These are phyloP conservation scores for Pharus latifolius DNA, from an alignment of 176 grass and related monocot species.

Conservation along the genomic window DNA sequence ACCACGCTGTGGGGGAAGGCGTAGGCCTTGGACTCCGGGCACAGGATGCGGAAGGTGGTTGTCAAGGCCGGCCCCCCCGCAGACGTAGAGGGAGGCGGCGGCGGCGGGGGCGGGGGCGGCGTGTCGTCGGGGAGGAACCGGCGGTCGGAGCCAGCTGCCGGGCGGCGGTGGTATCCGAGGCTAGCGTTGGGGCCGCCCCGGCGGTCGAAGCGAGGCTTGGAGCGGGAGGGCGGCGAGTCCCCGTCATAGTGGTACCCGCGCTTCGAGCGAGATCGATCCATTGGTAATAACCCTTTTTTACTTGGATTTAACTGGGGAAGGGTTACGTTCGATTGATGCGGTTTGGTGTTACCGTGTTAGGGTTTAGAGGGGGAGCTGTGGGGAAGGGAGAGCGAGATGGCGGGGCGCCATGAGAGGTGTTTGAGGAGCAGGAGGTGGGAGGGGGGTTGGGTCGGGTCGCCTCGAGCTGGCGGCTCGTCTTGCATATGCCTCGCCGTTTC, in stretches of 20 bases:
- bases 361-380: conserved; percentile 13
- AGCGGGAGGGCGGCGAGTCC: conserved; percentile 69
- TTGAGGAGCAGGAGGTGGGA: too few species aligned
- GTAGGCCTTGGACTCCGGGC: conserved; percentile 68
- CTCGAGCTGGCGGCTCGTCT: too few species aligned
- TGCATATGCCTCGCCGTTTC: too few species aligned
- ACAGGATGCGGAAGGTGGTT: conserved; percentile 89
- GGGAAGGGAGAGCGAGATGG: too few species aligned
- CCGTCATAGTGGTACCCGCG: conserved; percentile 65
- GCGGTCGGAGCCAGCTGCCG: conserved; percentile 25
- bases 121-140: conserved; percentile 22
- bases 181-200: conserved; percentile 38
- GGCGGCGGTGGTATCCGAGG: conserved; percentile 35
- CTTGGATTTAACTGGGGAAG: conserved; percentile 22
- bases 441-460: too few species aligned
- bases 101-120: conserved; percentile 27
- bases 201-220: conserved; percentile 74
- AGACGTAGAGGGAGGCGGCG: conserved; percentile 3
- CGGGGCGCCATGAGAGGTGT: conserved; percentile 1
- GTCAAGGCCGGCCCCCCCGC: not conserved
- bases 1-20: conserved; percentile 41
- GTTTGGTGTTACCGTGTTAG: conserved; percentile 18
- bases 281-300: not conserved
- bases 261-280: conserved; percentile 90
- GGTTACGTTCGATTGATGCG: not conserved